Evolutionary conservation across 306 rosid species (phyloP).

Genomic region (Senna siamea): DNA sequence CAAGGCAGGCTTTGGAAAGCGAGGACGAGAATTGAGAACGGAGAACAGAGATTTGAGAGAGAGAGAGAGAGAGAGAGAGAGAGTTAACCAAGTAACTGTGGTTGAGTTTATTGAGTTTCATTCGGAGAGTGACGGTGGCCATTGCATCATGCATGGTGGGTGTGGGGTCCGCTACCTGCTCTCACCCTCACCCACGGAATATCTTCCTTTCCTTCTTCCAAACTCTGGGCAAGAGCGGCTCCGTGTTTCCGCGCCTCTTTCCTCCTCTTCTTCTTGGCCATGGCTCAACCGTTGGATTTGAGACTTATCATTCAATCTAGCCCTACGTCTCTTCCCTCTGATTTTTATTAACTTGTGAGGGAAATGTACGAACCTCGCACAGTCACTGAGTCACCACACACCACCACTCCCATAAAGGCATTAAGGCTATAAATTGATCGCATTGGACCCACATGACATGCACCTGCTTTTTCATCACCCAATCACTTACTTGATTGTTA

Average conservation of each 20-base stretch:
- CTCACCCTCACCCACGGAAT: constrained; percentile 19
- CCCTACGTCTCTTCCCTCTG: not conserved
- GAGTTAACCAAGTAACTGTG: not conserved
- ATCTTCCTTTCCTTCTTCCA: constrained; percentile 57
- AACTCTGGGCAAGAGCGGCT: constrained; percentile 72
- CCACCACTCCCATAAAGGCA: too few species aligned
- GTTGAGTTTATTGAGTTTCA: constrained; percentile 13
- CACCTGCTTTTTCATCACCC: too few species aligned
- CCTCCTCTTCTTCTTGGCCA: not conserved
- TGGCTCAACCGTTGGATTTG: too few species aligned
- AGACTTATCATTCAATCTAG: not conserved
- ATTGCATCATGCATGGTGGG: not conserved
- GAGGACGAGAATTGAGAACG: too few species aligned
- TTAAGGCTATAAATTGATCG: too few species aligned
- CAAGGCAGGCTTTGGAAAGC: too few species aligned
- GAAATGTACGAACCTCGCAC: too few species aligned
- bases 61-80: constrained; percentile 10
- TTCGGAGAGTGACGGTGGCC: not conserved
- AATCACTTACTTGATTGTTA: too few species aligned
- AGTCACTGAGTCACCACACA: too few species aligned
- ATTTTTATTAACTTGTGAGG: not conserved
- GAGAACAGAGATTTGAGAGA: not conserved
- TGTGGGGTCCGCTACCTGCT: not conserved
- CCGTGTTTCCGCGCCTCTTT: constrained; percentile 64
- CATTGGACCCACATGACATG: too few species aligned